phyloP scores from a whole-genome alignment of 1,139 yeast species.

The Geotrichum europaeum region DNA sequence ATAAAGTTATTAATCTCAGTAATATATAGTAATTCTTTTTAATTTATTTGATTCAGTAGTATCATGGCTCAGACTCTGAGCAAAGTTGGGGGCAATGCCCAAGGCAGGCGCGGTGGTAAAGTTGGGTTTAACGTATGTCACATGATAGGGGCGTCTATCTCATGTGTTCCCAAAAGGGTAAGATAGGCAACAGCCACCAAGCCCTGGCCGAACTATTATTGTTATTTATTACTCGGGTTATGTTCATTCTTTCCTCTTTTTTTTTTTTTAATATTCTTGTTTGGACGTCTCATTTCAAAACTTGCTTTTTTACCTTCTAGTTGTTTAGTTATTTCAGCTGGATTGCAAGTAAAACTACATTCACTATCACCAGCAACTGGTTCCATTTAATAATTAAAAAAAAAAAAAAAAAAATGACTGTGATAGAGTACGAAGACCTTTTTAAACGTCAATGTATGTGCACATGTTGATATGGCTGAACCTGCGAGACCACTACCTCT shows the following conservation, averaged over 20 bases:
- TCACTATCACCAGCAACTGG: neutral
- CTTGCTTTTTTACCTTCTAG: neutral
- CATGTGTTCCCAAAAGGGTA: no score
- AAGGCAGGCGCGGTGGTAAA: neutral
- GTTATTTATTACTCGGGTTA: neutral
- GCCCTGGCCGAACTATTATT: neutral
- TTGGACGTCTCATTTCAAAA: no score
- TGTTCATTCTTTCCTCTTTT: neutral
- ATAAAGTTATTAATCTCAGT: neutral
- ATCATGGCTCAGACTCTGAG: no score
- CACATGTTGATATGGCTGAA: neutral
- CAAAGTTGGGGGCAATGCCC: neutral
- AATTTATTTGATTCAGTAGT: no score
- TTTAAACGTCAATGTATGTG: constrained; percentile 13
- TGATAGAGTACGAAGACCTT: neutral
- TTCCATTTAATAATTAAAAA: neutral
- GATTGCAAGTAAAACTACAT: neutral
- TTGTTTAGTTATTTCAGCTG: neutral
- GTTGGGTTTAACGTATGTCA: neutral
- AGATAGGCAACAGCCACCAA: neutral
- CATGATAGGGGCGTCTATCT: neutral
- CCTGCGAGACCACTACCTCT: no score
- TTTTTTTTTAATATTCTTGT: no score
- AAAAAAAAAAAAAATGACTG: neutral
- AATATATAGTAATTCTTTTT: neutral